These are phyloP conservation scores for Incumbomyces lentus DNA, from an alignment of 2,329 filamentous ascomycete genomes.

Conservation along the genomic window DNA sequence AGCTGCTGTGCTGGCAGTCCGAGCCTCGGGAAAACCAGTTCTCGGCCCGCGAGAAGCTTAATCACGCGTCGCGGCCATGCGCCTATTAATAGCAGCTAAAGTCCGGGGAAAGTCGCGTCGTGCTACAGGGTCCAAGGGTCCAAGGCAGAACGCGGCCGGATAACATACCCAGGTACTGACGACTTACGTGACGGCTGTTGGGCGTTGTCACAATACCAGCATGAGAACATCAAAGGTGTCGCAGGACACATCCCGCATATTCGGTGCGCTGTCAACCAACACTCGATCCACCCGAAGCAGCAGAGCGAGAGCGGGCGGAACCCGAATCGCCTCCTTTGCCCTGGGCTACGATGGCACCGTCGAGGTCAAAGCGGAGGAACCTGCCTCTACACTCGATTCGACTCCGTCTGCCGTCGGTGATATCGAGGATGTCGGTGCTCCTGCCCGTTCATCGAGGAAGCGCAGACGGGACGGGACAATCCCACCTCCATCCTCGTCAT, in stretches of 20 bases:
- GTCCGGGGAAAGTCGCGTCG: neutral
- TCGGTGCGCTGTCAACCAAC: conserved; percentile 37
- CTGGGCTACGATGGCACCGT: conserved; percentile 26
- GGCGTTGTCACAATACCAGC: neutral
- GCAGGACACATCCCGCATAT: conserved; percentile 48
- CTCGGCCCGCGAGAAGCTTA: no score
- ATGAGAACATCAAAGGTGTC: conserved; percentile 53
- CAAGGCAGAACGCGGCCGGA: no score
- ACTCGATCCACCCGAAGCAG: conserved; percentile 36
- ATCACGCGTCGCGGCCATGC: neutral
- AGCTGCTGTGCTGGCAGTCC: no score
- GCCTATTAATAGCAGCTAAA: neutral
- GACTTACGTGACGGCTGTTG: neutral
- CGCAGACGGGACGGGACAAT: conserved; percentile 33
- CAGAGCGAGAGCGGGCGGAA: conserved; percentile 25
- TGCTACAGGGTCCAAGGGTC: neutral
- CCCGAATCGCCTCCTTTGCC: conserved; percentile 34
- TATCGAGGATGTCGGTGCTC: conserved; percentile 47
- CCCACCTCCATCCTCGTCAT: conserved; percentile 3
- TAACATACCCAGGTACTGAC: no score
- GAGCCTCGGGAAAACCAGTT: no score
- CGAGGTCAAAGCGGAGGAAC: conserved; percentile 24
- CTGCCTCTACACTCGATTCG: conserved; percentile 27
- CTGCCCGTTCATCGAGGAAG: conserved; percentile 31
- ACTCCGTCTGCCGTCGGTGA: conserved; percentile 30